Percentiles rank a stretch among this genome's conserved stretches.
Conservation (phyloP, 2,329 filamentous ascomycete species). For the Seiridium unicorne region DNA sequence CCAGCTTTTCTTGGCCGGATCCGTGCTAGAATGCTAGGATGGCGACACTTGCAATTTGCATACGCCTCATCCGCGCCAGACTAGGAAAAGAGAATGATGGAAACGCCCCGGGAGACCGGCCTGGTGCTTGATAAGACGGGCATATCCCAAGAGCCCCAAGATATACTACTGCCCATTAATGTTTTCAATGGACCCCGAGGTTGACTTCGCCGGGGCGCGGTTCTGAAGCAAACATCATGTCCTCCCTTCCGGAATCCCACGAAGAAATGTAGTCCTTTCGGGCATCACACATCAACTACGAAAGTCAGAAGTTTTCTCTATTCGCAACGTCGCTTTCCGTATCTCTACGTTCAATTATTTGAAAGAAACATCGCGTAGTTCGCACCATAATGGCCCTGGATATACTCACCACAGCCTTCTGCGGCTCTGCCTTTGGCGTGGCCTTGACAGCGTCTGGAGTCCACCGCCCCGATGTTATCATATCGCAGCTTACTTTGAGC, state of each 20-base stretch:
- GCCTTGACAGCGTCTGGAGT: slow-evolving; percentile 61
- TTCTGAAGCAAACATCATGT: not conserved
- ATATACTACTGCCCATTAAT: not conserved
- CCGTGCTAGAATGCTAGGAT: not conserved
- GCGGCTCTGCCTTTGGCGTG: slow-evolving; percentile 60
- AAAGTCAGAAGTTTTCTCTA: no score
- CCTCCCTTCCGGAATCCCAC: not conserved
- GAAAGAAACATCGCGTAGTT: no score
- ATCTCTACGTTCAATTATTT: not conserved
- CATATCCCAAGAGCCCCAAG: not conserved
- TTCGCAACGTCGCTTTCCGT: not conserved
- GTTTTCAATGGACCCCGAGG: not conserved
- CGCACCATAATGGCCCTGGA: not conserved
- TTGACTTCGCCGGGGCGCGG: not conserved
- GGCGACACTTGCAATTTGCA: not conserved
- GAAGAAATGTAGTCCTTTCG: no score
- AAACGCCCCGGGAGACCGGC: no score
- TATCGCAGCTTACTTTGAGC: slow-evolving; percentile 57
- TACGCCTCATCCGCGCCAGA: not conserved
- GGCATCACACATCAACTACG: no score
- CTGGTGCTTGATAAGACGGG: no score
- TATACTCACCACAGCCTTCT: slow-evolving; percentile 25
- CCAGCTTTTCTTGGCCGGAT: not conserved
- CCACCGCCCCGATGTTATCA: slow-evolving; percentile 57
- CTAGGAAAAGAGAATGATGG: no score